Evolutionary conservation across 108 stramenopile genomes (phyloP).

Genomic region (Skeletonema marinoi): DNA sequence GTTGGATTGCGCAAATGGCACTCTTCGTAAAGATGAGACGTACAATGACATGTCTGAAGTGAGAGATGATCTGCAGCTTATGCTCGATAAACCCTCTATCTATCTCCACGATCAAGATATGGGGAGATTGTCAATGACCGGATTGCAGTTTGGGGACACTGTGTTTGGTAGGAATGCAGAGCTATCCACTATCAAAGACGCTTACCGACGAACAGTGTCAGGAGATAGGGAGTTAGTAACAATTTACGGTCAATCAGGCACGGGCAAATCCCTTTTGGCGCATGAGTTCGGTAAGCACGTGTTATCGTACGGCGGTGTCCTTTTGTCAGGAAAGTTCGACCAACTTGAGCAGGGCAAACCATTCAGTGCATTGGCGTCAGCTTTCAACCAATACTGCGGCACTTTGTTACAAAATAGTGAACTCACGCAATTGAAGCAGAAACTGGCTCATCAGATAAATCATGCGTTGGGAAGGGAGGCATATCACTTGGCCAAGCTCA

Average conservation of each 20-base stretch:
- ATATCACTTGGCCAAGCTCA: constrained; percentile 9
- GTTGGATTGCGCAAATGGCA: constrained; percentile 7
- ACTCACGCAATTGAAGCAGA: neutral
- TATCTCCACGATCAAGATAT: constrained; percentile 7
- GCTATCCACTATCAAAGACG: constrained; percentile 1
- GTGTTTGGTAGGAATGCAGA: constrained; percentile 7
- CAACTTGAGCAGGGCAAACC: constrained; percentile 24
- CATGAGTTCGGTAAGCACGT: neutral
- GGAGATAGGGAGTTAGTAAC: constrained; percentile 14
- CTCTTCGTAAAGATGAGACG: constrained; percentile 2
- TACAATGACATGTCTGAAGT: constrained; percentile 18
- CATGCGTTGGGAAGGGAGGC: neutral
- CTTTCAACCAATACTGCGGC: constrained; percentile 23
- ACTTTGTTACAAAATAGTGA: neutral
- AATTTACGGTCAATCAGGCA: constrained; percentile 21
- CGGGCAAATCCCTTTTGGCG: constrained; percentile 12
- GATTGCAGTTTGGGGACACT: constrained; percentile 1
- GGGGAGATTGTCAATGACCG: neutral
- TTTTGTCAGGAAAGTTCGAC: constrained; percentile 32
- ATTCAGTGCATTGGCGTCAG: neutral
- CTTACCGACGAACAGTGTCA: neutral
- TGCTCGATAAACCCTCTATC: constrained; percentile 18
- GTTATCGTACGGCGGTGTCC: neutral
- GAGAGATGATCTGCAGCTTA: constrained; percentile 9
- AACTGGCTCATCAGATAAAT: neutral